Percentiles rank a stretch among this genome's conserved stretches.
Conservation (phyloP, 2,329 filamentous ascomycete genomes). For the Trichoderma sp. region DNA sequence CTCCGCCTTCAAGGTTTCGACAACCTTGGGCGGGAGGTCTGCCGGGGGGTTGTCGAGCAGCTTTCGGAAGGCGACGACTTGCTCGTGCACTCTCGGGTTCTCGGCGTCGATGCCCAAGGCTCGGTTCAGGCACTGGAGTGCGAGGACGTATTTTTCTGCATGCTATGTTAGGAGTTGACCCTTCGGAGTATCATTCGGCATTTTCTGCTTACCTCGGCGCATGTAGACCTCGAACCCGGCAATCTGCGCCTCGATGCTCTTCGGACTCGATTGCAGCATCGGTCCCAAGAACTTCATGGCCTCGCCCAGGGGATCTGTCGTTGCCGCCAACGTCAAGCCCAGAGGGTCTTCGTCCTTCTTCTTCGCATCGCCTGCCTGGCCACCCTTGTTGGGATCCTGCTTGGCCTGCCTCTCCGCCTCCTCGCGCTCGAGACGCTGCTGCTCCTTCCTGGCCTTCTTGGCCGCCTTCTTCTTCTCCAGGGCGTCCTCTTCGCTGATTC, state of each 20-base stretch:
- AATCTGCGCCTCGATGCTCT: conserved; percentile 78
- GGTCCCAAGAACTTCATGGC: conserved; percentile 84
- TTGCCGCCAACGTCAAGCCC: conserved; percentile 77
- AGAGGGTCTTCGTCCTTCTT: conserved; percentile 90
- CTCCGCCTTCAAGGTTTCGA: conserved; percentile 69
- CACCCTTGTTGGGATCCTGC: conserved; percentile 80
- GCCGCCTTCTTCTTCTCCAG: conserved; percentile 81
- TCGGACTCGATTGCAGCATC: conserved; percentile 78
- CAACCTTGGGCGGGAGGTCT: conserved; percentile 63
- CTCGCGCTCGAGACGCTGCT: conserved; percentile 66
- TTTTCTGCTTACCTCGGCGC: conserved; percentile 67
- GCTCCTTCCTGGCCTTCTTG: conserved; percentile 86
- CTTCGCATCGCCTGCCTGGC: conserved; percentile 67
- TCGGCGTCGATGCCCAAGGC: conserved; percentile 68
- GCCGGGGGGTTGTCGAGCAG: conserved; percentile 60
- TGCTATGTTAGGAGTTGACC: conserved; percentile 12
- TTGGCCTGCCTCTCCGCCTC: conserved; percentile 77
- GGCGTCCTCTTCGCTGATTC: conserved; percentile 57
- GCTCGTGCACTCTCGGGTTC: conserved; percentile 74
- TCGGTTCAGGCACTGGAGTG: conserved; percentile 80
- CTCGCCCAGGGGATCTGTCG: conserved; percentile 79
- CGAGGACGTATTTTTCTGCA: conserved; percentile 82
- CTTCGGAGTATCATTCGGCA: too few relatives aligned
- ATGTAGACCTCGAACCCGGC: conserved; percentile 90
- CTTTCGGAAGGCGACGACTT: conserved; percentile 69